Evolutionary conservation across 2,329 filamentous ascomycete genomes (phyloP), one percentile per base, ranked within the genome.

Genomic region (Colletotrichum higginsianum): DNA sequence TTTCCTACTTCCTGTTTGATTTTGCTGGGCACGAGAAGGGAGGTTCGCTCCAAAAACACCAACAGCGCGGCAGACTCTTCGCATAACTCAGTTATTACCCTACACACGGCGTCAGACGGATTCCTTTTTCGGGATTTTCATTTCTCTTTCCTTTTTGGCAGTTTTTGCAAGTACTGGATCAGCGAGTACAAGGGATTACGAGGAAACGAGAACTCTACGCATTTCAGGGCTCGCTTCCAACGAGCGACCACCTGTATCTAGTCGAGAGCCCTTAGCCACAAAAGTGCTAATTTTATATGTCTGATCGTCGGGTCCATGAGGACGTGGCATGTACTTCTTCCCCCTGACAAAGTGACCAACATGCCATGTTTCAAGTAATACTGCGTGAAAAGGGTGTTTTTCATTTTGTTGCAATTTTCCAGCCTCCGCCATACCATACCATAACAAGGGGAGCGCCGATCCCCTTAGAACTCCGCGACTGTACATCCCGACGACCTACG

Each of bases 41-140:
- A 66, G 55, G 30, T 46, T 62, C 21, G 35, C 50, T 53, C 15
- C 38, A 23, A 35, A 57, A 68, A 40, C 9, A 38, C 11, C 35
- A 38, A 11, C 35, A 38, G 35, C 11, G 60, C 69, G 42, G 21
- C 47, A 42, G 23, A 40, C 5, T 44, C 38, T 7, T 38, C 44
- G 35, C 58, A 53, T 60, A 53, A 72, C 40, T 47, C 65, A 40
- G 60, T 55, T 69, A 69, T 72, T 72, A 66, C 69, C 62, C 64
- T 50, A 44, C 56, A 42, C 30, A 57, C 40, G 69, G 69, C 68
- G 60, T 69, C 61, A 21, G 44, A 62, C 46, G 50, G 61, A 38
- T 53, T 66, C n/a, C 12, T 56, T 49, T 60, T 40, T 16, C 35
- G 35, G 9, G 35, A 3, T 11, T 38, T 38, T 38, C 35, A 38